Evolutionary conservation across 225 moss, liverwort and hornwort genomes (phyloP).

Genomic region (Antitrichia curtipendula): DNA sequence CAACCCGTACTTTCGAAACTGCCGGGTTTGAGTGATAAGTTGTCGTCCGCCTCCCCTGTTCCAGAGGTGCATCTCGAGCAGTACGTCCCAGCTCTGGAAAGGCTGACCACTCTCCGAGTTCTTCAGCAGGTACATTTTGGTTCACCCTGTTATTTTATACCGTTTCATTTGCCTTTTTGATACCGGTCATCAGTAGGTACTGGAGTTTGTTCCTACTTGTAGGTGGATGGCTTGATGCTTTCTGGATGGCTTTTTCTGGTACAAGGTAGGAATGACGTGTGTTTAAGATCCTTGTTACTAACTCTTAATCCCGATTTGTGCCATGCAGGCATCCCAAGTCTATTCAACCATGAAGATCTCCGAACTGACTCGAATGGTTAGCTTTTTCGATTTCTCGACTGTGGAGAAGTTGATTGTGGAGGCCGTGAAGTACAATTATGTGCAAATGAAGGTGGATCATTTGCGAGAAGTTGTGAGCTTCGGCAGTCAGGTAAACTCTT

Average conservation of each 20-base stretch:
- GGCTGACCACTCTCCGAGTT: slow-evolving; percentile 78
- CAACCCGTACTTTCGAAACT: slow-evolving; percentile 63
- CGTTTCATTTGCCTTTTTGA: background rate
- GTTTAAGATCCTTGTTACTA: background rate
- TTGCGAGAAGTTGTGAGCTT: slow-evolving; percentile 66
- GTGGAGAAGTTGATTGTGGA: slow-evolving; percentile 91
- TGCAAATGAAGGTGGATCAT: slow-evolving; percentile 92
- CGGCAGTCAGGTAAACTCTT: slow-evolving; percentile 56
- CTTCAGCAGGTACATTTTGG: slow-evolving; percentile 48
- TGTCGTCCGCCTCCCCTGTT: slow-evolving; percentile 92
- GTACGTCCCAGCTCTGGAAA: slow-evolving; percentile 72
- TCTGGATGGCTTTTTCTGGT: background rate
- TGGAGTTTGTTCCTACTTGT: background rate
- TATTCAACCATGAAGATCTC: slow-evolving; percentile 87
- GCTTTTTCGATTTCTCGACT: slow-evolving; percentile 75
- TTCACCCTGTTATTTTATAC: no score
- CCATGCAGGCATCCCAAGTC: slow-evolving; percentile 67
- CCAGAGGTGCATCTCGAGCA: slow-evolving; percentile 95
- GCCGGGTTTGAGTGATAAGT: slow-evolving; percentile 67
- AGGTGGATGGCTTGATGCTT: background rate
- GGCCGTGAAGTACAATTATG: slow-evolving; percentile 91
- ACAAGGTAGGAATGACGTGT: background rate
- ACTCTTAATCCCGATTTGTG: background rate
- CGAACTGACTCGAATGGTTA: slow-evolving; percentile 70
- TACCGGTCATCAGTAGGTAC: background rate